Evolutionary conservation across 2,329 filamentous ascomycete genomes (phyloP), one percentile per base, ranked within the genome.

Genomic region (Pseudopyricularia cyperi): DNA sequence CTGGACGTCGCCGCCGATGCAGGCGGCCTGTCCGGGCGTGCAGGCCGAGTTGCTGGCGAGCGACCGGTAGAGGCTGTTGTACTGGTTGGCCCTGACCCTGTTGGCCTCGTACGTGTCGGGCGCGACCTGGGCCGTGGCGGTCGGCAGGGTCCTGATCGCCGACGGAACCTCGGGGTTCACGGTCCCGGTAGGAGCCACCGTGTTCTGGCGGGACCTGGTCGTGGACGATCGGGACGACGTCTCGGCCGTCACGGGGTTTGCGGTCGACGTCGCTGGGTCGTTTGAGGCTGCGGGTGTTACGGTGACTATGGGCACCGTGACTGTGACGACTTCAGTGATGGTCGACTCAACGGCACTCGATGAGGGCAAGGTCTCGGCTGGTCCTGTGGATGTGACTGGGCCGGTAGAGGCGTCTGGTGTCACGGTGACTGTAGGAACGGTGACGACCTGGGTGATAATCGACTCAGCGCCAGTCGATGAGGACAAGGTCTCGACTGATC

Each of bases 1-100:
- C n/a, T 67, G 76, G 4, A 74, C 58, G 49, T 71, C 67, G 22
- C 75, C 73, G 14, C 66, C 61, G 46, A 82, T 71, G 52, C 79
- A 82, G 4, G 77, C 77, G 3, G 70, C 66, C 53, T 80, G 73
- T 26, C 66, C 66, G 1, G 60, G 51, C 0, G 57, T 59, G 59
- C 79, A 82, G 50, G 72, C 66, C 3, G 74, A 72, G 19, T 70
- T 56, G 6, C 68, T 63, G 1, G 69, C 72, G 33, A 77, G 63
- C 1, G 57, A 61, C 26, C 66, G 65, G 55, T 75, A 79, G 24
- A 73, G 55, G 9, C 63, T 55, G 60, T 82, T 82, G 58, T 75
- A 70, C 3, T 62, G 53, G 39, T 65, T 62, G 9, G 74, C 73
- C 34, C 66, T 57, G 9, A 65, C 66, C 19, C 80, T 65, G 55